Evolutionary conservation across 169 alveolate species (phyloP), one percentile per base, ranked within the genome.

Genomic region (Eimeria nieschulzi): DNA sequence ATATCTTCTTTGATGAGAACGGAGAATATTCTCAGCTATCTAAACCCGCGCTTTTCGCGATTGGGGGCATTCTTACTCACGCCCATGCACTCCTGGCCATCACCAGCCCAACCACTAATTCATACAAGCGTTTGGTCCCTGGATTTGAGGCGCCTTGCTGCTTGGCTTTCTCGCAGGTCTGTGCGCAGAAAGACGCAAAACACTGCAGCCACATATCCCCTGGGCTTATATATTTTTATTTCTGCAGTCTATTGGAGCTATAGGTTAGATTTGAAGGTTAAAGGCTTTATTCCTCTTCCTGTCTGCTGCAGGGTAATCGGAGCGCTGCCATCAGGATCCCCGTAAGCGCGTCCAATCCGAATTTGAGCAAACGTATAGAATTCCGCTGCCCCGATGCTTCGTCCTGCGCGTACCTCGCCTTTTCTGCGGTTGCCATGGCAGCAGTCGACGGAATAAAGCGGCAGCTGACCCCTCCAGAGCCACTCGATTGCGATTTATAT

Each of bases 291-390:
- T 12, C 25, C 3, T 7, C 7, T n/a, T 25, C 17, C 9, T 39
- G 83, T 73, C 8, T 15, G 79, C 26, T 66, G 54, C 76, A 90
- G 91, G 97, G 97, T n/a, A 95, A 96, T 7, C 85, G 97, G 82
- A 87, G 93, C 73, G 96, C 97, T n/a, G 97, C 96, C 59, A 94
- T 96, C n/a, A 84, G 97, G 56, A 92, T 96, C 55, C 96, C 97
- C 12, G 51, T 93, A 21, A 83, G 93, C 46, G 93, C 92, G 26
- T 82, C 83, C 23, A 72, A 72, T 66, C 91, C 80, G 53, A 78
- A 92, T 7, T 83, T 88, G 54, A 93, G 95, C 55, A 95, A 94
- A 91, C 94, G 97, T 55, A 88, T 96, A 59, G 97, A 96, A 83
- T 95, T 95, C 88, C 80, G 97, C 53, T 55, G 95, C 21, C 97